These are phyloP conservation scores for Fusarium sublunatum DNA, from an alignment of 2,329 filamentous ascomycete species.

Conservation along the genomic window DNA sequence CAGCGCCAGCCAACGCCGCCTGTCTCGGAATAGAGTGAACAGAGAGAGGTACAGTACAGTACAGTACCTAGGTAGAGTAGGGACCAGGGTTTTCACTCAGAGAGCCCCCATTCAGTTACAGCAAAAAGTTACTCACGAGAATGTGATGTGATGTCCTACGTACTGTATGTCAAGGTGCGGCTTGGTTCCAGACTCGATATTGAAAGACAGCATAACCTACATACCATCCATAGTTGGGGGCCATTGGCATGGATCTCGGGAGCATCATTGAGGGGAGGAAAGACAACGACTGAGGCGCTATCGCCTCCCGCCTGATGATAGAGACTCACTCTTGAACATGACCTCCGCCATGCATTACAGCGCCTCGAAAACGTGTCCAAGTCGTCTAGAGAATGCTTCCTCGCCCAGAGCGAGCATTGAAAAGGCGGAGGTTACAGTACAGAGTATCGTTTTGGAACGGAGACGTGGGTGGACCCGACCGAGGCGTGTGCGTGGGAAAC, in stretches of 20 bases:
- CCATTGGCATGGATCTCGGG: slow-evolving; percentile 31
- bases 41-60: slow-evolving; percentile 8
- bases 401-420: slow-evolving; percentile 2
- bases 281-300: slow-evolving; percentile 35
- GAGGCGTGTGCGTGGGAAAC: slow-evolving; percentile 29
- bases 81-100: no score
- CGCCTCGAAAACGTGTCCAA: not conserved
- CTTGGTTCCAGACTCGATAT: slow-evolving; percentile 38
- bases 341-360: slow-evolving; percentile 4
- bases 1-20: slow-evolving; percentile 37
- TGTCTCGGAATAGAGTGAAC: slow-evolving; percentile 16
- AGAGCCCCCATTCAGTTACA: slow-evolving; percentile 5
- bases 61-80: not conserved
- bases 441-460: slow-evolving; percentile 20
- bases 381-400: slow-evolving; percentile 7
- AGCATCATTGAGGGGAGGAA: slow-evolving; percentile 26
- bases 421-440: slow-evolving; percentile 33
- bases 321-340: not conserved
- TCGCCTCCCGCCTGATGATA: slow-evolving; percentile 24
- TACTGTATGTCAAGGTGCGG: slow-evolving; percentile 7
- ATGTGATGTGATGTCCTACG: slow-evolving; percentile 20
- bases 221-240: slow-evolving; percentile 27
- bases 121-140: slow-evolving; percentile 36
- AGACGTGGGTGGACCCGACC: slow-evolving; percentile 17
- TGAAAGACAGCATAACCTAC: slow-evolving; percentile 15